Evolutionary conservation across 2,329 filamentous ascomycete species (phyloP).

Genomic region (Ophiocordyceps polyrhachis-furcata): DNA sequence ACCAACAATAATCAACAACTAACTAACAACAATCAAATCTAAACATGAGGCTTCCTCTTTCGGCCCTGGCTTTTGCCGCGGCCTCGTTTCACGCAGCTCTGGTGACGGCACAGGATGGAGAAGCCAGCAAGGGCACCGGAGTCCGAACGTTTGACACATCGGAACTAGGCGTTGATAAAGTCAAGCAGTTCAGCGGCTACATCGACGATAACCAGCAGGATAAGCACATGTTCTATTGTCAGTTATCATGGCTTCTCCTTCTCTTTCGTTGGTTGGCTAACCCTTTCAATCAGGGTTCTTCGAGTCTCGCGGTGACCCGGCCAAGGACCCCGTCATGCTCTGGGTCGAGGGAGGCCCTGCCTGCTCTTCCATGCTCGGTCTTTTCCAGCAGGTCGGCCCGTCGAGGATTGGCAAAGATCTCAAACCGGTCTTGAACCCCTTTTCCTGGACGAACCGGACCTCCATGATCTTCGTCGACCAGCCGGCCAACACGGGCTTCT

Average conservation of each 20-base stretch:
- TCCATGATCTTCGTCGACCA: slow-evolving; percentile 99
- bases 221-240: neutral
- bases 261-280: neutral
- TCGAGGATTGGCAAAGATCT: slow-evolving; percentile 66
- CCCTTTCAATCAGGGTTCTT: slow-evolving; percentile 70
- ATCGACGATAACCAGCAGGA: neutral
- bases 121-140: neutral
- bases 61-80: too few relatives aligned
- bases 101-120: too few relatives aligned
- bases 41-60: too few relatives aligned
- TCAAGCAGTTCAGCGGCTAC: neutral
- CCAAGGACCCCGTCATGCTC: slow-evolving; percentile 85
- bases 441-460: slow-evolving; percentile 90
- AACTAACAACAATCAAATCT: too few relatives aligned
- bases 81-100: too few relatives aligned
- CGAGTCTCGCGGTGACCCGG: slow-evolving; percentile 87
- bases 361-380: slow-evolving; percentile 84
- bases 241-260: neutral
- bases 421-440: slow-evolving; percentile 65
- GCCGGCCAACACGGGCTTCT: slow-evolving; percentile 95
- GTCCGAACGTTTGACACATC: neutral
- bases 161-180: neutral
- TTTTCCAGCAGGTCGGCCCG: slow-evolving; percentile 93
- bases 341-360: slow-evolving; percentile 92
- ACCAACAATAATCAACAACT: too few relatives aligned